Conservation (phyloP, 345 rosid species). For the Erucastrum elatum region DNA sequence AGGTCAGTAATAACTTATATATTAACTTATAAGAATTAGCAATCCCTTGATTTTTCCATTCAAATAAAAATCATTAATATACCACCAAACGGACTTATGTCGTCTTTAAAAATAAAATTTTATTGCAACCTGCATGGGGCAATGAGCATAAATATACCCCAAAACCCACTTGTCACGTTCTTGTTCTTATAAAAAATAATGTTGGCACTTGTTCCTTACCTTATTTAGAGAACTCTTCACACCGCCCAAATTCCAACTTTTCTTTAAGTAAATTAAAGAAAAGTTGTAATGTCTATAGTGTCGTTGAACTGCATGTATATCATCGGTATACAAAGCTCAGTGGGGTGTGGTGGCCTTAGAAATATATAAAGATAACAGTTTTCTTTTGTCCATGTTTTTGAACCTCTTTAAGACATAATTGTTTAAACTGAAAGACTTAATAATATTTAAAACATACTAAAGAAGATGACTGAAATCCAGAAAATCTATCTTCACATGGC, state of each 20-base stretch:
- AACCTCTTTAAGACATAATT: background rate
- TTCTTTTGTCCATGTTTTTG: background rate
- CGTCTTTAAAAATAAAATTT: too few relatives aligned
- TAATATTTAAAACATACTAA: too few relatives aligned
- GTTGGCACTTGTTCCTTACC: constrained; percentile 23
- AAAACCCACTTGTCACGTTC: constrained; percentile 35
- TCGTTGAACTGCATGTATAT: background rate
- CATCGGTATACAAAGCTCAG: background rate
- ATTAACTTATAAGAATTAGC: too few relatives aligned
- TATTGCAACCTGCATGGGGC: constrained; percentile 14
- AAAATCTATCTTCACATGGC: too few relatives aligned
- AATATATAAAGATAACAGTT: background rate
- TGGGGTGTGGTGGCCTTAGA: background rate
- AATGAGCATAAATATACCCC: constrained; percentile 2
- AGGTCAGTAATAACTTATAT: too few relatives aligned
- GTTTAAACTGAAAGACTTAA: background rate
- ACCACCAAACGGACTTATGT: too few relatives aligned
- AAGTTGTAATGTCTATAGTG: background rate
- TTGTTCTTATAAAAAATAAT: constrained; percentile 25
- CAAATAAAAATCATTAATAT: too few relatives aligned
- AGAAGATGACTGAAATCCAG: too few relatives aligned
- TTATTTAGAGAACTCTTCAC: constrained; percentile 23
- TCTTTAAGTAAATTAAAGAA: background rate
- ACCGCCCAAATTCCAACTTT: constrained; percentile 30
- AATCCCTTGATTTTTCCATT: too few relatives aligned